Conservation (phyloP, 2,329 filamentous ascomycete genomes). For the Bipolaris victoriae region DNA sequence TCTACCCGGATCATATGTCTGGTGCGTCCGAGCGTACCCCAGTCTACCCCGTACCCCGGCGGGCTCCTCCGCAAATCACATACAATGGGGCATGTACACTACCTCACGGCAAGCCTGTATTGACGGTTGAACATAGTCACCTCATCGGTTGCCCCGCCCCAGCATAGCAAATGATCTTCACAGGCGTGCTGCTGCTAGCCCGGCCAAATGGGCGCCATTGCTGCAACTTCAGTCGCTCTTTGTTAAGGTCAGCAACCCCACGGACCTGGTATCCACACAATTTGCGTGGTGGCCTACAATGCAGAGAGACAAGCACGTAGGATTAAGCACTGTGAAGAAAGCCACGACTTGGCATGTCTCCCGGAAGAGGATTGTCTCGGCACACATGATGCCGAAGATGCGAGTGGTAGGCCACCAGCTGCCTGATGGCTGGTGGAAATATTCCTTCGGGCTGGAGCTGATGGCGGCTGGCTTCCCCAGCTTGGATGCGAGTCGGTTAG, state of each 20-base stretch:
- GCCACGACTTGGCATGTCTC: constrained; percentile 31
- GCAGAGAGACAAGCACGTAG: constrained; percentile 19
- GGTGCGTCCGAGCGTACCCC: constrained; percentile 28
- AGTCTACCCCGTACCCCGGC: constrained; percentile 28
- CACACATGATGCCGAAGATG: constrained; percentile 31
- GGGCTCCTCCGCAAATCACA: constrained; percentile 30
- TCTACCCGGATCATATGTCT: constrained; percentile 29
- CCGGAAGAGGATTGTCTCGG: constrained; percentile 24
- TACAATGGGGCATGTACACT: constrained; percentile 19
- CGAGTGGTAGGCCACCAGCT: constrained; percentile 23
- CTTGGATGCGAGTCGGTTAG: constrained; percentile 6
- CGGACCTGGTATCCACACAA: constrained; percentile 23
- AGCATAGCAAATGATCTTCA: constrained; percentile 17
- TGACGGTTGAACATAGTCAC: constrained; percentile 13
- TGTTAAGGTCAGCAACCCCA: constrained; percentile 13
- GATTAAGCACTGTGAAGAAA: constrained; percentile 31
- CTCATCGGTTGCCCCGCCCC: constrained; percentile 11
- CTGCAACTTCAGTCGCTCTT: constrained; percentile 23
- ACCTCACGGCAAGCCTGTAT: constrained; percentile 13
- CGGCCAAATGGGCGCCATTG: constrained; percentile 14
- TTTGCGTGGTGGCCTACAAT: constrained; percentile 25
- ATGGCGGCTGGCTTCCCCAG: constrained; percentile 21
- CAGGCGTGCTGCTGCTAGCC: constrained; percentile 4
- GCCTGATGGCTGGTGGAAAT: constrained; percentile 32
- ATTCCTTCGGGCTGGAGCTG: constrained; percentile 22